Conservation (phyloP, 2,329 filamentous ascomycete genomes). For the Diaporthe helianthi region DNA sequence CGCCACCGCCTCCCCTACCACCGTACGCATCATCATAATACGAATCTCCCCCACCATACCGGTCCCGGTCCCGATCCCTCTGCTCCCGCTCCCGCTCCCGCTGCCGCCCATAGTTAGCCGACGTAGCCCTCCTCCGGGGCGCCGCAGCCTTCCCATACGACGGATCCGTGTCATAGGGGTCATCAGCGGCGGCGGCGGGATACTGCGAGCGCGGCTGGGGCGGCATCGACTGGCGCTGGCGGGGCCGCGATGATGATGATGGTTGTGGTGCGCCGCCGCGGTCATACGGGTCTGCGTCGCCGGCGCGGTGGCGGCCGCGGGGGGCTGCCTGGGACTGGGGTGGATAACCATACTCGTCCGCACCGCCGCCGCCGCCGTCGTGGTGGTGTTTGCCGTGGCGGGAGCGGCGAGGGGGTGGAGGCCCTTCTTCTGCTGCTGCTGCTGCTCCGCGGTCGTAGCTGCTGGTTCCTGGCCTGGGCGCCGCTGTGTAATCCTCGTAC, state of each 20-base stretch:
- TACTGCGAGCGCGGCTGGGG: constrained; percentile 24
- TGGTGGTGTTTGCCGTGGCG: constrained; percentile 19
- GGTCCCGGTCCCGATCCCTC: not conserved
- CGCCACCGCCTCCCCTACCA: not conserved
- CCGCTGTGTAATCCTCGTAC: not conserved
- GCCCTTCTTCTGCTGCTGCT: not conserved
- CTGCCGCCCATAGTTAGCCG: constrained; percentile 16
- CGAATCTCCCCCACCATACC: not conserved
- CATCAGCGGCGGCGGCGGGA: not conserved
- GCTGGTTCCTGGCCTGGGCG: not conserved
- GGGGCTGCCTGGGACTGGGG: not conserved
- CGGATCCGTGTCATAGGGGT: not conserved
- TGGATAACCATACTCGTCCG: constrained; percentile 11
- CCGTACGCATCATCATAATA: constrained; percentile 23
- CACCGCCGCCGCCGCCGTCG: not conserved
- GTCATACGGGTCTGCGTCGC: constrained; percentile 23
- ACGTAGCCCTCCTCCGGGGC: constrained; percentile 28
- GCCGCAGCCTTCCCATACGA: not conserved
- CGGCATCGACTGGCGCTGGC: constrained; percentile 32
- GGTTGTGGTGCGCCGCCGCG: not conserved
- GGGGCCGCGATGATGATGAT: not conserved
- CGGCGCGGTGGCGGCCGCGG: not conserved
- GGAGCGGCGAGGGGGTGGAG: constrained; percentile 23
- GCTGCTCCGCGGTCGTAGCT: constrained; percentile 1
- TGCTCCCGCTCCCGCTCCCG: not conserved